Percentiles rank a stretch among this genome's conserved stretches.
Evolutionary conservation across 2,329 filamentous ascomycete species (phyloP).

Genomic region (Pyrenochaeta sp.): DNA sequence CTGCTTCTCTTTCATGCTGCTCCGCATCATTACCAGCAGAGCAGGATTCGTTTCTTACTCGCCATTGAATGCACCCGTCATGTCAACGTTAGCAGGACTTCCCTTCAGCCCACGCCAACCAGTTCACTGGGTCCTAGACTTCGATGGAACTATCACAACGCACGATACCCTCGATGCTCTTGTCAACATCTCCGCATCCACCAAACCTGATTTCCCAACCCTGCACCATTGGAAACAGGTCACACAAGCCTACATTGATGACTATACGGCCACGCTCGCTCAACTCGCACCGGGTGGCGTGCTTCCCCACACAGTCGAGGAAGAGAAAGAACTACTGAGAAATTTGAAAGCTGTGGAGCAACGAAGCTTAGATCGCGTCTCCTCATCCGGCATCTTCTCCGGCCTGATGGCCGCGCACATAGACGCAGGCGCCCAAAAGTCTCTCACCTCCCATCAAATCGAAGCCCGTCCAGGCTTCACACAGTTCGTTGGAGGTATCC

Average conservation of each 20-base stretch:
- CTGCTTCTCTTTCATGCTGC: background rate
- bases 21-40: background rate
- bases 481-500: slow-evolving; percentile 39
- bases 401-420: slow-evolving; percentile 47
- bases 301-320: slow-evolving; percentile 39
- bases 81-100: slow-evolving; percentile 21
- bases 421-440: slow-evolving; percentile 27
- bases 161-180: slow-evolving; percentile 57
- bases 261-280: slow-evolving; percentile 47
- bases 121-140: slow-evolving; percentile 55
- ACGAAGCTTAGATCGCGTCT: slow-evolving; percentile 52
- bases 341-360: slow-evolving; percentile 51
- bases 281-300: slow-evolving; percentile 31
- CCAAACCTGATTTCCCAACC: slow-evolving; percentile 30
- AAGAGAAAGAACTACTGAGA: slow-evolving; percentile 51
- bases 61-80: background rate
- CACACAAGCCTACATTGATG: slow-evolving; percentile 52
- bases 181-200: slow-evolving; percentile 47
- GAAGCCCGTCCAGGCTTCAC: slow-evolving; percentile 49
- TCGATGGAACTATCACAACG: slow-evolving; percentile 58
- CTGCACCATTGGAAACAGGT: slow-evolving; percentile 49
- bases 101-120: slow-evolving; percentile 7
- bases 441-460: slow-evolving; percentile 42
- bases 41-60: background rate
- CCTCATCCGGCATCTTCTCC: slow-evolving; percentile 50